These are phyloP conservation scores for Cladosporium phlei DNA, from an alignment of 2,329 filamentous ascomycete genomes.

Conservation along the genomic window DNA sequence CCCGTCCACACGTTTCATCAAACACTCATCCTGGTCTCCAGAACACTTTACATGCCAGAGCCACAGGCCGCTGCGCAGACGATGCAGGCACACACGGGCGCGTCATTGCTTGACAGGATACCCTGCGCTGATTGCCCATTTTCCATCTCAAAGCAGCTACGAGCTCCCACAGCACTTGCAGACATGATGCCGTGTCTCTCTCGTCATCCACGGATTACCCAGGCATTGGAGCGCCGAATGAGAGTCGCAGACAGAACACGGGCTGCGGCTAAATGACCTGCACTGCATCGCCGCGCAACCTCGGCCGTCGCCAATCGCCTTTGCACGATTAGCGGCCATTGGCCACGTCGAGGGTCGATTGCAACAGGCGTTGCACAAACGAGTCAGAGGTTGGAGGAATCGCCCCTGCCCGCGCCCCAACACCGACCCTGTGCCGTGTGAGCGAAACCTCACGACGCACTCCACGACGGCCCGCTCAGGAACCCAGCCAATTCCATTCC, in stretches of 20 bases:
- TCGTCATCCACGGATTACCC: slow-evolving; percentile 1
- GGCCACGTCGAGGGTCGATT: background rate
- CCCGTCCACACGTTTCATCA: slow-evolving; percentile 21
- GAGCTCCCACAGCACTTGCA: background rate
- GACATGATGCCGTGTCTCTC: slow-evolving; percentile 5
- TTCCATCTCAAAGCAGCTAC: background rate
- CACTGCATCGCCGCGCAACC: slow-evolving; percentile 6
- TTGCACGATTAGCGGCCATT: slow-evolving; percentile 1
- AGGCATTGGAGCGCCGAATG: too few relatives aligned
- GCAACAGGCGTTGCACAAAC: slow-evolving; percentile 7
- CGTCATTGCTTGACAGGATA: too few relatives aligned
- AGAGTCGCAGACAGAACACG: too few relatives aligned
- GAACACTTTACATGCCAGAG: slow-evolving; percentile 13
- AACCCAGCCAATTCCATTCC: slow-evolving; percentile 17
- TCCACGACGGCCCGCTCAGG: slow-evolving; percentile 14
- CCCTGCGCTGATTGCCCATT: too few relatives aligned
- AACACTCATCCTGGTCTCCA: slow-evolving; percentile 19
- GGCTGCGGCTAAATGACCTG: slow-evolving; percentile 2
- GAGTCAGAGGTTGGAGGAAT: too few relatives aligned
- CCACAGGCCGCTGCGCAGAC: slow-evolving; percentile 2
- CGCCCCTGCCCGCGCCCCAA: background rate
- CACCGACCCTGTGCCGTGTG: background rate
- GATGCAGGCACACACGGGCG: slow-evolving; percentile 2
- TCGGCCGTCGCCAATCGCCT: background rate
- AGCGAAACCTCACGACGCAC: slow-evolving; percentile 6